phyloP scores from a whole-genome alignment of 1,139 yeast species.

The Debaryomyces subglobosus region DNA sequence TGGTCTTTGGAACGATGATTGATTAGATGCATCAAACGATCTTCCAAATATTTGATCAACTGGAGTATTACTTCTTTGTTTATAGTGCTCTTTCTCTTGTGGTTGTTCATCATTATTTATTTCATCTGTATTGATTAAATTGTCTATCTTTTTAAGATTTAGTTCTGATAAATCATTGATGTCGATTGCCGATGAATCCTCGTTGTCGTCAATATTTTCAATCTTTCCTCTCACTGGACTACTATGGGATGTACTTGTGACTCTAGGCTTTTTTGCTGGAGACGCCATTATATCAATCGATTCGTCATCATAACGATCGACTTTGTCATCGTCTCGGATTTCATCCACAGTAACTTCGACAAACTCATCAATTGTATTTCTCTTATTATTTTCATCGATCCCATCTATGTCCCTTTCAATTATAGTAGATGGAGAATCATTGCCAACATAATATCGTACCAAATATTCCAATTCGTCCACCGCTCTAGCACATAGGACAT shows the following conservation, averaged over 20 bases:
- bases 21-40: slow-evolving; percentile 23
- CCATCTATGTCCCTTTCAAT: slow-evolving; percentile 19
- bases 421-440: slow-evolving; percentile 25
- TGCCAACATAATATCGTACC: slow-evolving; percentile 37
- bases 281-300: slow-evolving; percentile 16
- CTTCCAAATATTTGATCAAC: background rate
- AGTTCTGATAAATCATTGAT: slow-evolving; percentile 45
- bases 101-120: slow-evolving; percentile 1
- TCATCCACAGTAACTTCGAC: slow-evolving; percentile 16
- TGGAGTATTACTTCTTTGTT: slow-evolving; percentile 2
- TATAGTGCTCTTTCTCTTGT: slow-evolving; percentile 1
- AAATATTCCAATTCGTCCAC: slow-evolving; percentile 68
- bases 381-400: slow-evolving; percentile 1
- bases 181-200: slow-evolving; percentile 28
- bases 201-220: slow-evolving; percentile 13
- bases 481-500: slow-evolving; percentile 76
- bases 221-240: slow-evolving; percentile 3
- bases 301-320: background rate
- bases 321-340: slow-evolving; percentile 12
- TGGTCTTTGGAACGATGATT: slow-evolving; percentile 45
- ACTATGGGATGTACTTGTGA: slow-evolving; percentile 5
- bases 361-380: slow-evolving; percentile 19
- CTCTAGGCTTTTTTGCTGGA: slow-evolving; percentile 18
- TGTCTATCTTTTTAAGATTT: slow-evolving; percentile 42
- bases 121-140: slow-evolving; percentile 33